Conservation (phyloP, 169 alveolate species). For the Plasmodium inui region DNA sequence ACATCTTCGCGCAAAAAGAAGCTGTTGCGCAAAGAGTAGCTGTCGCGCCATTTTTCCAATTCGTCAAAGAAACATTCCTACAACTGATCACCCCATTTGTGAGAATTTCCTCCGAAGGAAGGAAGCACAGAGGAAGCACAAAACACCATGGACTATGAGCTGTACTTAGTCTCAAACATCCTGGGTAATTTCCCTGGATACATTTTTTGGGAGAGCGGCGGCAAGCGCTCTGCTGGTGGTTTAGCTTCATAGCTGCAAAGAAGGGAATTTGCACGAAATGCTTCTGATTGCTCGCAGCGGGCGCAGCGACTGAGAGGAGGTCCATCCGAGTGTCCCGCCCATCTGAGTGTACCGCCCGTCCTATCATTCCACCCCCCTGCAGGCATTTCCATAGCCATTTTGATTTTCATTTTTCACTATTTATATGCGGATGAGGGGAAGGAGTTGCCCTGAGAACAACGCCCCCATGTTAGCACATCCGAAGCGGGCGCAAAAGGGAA, state of each 20-base stretch:
- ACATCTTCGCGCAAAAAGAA: not conserved
- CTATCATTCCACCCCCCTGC: not conserved
- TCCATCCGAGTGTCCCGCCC: not conserved
- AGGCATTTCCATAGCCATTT: conserved; percentile 45
- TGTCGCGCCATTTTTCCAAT: not conserved
- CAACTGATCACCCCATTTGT: not conserved
- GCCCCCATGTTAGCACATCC: not conserved
- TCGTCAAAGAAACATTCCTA: not conserved
- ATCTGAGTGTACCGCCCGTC: not conserved
- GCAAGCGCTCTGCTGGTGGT: not conserved
- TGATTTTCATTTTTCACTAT: conserved; percentile 63
- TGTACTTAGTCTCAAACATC: conserved; percentile 65
- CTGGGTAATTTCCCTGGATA: conserved; percentile 17
- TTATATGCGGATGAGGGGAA: conserved; percentile 34
- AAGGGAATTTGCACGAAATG: not conserved
- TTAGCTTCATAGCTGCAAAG: not conserved
- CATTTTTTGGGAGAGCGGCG: not conserved
- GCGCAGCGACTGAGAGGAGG: not conserved
- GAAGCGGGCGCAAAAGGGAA: not conserved
- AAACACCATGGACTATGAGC: conserved; percentile 64
- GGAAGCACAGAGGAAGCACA: not conserved
- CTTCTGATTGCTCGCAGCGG: not conserved
- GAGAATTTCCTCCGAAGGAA: not conserved
- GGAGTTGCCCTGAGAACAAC: not conserved
- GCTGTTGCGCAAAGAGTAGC: no score